Conservation (phyloP, 208 protist species). For the Trypanosoma brucei region DNA sequence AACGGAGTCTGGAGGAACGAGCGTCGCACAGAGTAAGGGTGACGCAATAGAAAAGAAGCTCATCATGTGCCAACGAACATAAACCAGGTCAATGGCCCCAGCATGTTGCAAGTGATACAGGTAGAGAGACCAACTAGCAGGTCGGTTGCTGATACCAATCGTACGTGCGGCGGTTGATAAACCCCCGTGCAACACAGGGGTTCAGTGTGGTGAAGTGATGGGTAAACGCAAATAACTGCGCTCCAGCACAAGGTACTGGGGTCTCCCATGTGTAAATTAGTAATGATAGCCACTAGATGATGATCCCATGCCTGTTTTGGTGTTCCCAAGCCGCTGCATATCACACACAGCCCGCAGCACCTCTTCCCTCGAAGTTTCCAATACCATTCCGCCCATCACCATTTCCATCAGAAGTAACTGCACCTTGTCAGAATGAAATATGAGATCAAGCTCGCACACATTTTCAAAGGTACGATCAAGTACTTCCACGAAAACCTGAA, state of each 20-base stretch:
- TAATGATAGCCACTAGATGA: constrained; percentile 24
- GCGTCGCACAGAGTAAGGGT: no score
- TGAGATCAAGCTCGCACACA: constrained; percentile 98
- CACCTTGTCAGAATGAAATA: constrained; percentile 98
- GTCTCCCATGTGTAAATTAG: not conserved
- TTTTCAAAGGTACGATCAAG: constrained; percentile 97
- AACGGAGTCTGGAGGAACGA: no score
- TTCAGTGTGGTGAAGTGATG: no score
- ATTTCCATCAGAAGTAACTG: constrained; percentile 97
- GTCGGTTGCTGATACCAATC: no score
- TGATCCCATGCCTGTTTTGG: constrained; percentile 2
- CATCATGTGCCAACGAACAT: no score
- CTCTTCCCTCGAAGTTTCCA: constrained; percentile 94
- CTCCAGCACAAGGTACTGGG: not conserved
- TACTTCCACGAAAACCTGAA: constrained; percentile 97
- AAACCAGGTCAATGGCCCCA: no score
- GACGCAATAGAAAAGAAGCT: no score
- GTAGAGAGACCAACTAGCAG: no score
- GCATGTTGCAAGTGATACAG: no score
- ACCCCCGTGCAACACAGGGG: no score
- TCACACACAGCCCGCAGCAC: constrained; percentile 71
- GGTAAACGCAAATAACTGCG: no score
- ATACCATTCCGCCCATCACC: constrained; percentile 95
- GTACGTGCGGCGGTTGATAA: no score
- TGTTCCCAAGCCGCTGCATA: constrained; percentile 37